These are phyloP conservation scores for Penicillium bialowiezense DNA, from an alignment of 495 filamentous ascomycete genomes.

Conservation along the genomic window DNA sequence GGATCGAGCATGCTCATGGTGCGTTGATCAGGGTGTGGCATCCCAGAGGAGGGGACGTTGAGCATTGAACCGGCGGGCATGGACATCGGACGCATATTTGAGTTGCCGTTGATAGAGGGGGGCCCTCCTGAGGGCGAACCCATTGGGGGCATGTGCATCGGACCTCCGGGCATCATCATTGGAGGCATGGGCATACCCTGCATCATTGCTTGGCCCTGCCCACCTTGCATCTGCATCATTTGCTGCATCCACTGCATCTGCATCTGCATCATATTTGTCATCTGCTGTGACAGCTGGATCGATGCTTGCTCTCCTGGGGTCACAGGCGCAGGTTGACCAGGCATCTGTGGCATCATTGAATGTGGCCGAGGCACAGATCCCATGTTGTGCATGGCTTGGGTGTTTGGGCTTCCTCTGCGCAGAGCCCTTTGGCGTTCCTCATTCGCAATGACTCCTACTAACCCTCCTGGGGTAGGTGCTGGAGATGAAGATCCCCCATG, in stretches of 20 bases:
- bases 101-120: constrained; percentile 15
- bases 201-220: constrained; percentile 21
- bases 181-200: constrained; percentile 22
- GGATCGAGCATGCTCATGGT: constrained; percentile 83
- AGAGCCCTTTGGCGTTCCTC: constrained; percentile 78
- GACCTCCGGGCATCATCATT: constrained; percentile 14
- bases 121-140: constrained; percentile 9
- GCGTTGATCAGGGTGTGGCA: constrained; percentile 43
- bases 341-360: constrained; percentile 37
- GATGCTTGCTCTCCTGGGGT: constrained; percentile 71
- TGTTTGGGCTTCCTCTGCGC: constrained; percentile 75
- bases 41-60: constrained; percentile 1
- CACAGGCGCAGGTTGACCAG: constrained; percentile 4
- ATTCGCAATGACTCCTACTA: constrained; percentile 86
- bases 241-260: constrained; percentile 81
- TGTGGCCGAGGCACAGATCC: constrained; percentile 42
- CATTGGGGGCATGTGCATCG: constrained; percentile 18
- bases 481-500: constrained; percentile 47
- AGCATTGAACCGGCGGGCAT: constrained; percentile 28
- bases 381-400: constrained; percentile 45
- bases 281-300: constrained; percentile 82
- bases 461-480: constrained; percentile 61
- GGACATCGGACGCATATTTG: constrained; percentile 40
- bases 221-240: constrained; percentile 72
- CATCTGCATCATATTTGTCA: constrained; percentile 87